Conservation (phyloP, 2,329 filamentous ascomycete species). For the Pyricularia pennisetigena region DNA sequence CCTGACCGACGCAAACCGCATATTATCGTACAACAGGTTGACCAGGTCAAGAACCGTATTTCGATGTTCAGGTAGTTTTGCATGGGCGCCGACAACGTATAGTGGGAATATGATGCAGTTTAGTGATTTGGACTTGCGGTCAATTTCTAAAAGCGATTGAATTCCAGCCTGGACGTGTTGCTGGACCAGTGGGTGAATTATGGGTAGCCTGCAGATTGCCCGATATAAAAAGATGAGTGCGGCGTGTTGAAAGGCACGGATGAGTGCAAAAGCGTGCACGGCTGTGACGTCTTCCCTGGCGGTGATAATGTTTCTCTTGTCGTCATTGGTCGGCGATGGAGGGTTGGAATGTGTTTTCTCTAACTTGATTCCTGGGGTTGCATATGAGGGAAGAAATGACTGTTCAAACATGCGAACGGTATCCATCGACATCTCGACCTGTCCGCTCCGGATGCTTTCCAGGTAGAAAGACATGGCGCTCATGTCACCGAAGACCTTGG, state of each 20-base stretch:
- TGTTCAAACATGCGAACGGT: constrained; percentile 18
- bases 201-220: constrained; percentile 27
- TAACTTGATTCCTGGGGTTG: constrained; percentile 15
- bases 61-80: constrained; percentile 18
- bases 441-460: constrained; percentile 10
- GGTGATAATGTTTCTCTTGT: constrained; percentile 1
- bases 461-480: constrained; percentile 19
- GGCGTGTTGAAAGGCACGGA: constrained; percentile 28
- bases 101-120: constrained; percentile 28
- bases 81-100: constrained; percentile 25
- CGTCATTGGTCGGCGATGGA: neutral
- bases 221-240: constrained; percentile 32
- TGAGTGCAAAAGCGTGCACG: constrained; percentile 23
- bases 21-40: constrained; percentile 18
- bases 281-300: constrained; percentile 16
- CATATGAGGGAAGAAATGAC: constrained; percentile 16
- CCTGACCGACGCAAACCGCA: constrained; percentile 25
- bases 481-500: constrained; percentile 22
- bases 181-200: constrained; percentile 27
- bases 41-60: constrained; percentile 11
- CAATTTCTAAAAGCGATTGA: constrained; percentile 24
- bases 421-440: constrained; percentile 17
- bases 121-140: constrained; percentile 23
- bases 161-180: constrained; percentile 25
- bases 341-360: constrained; percentile 2